Evolutionary conservation across 768 basidiomycete species (phyloP).

Genomic region (Paxillus ammoniavirescens): DNA sequence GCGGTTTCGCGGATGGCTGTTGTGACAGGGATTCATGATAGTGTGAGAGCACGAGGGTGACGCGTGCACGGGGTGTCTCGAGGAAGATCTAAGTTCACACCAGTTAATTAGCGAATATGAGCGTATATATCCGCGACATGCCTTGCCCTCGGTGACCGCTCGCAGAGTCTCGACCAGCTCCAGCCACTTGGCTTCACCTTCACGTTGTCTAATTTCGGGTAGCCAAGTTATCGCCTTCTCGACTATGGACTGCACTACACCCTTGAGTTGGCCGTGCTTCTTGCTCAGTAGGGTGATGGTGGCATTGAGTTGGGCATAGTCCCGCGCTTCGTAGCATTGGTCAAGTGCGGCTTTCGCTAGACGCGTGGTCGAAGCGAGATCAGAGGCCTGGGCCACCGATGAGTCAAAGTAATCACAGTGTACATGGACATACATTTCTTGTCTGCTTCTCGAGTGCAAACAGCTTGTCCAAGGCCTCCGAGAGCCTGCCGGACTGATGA

Average conservation of each 20-base stretch:
- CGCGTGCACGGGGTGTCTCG: slow-evolving; percentile 92
- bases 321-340: slow-evolving; percentile 67
- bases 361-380: slow-evolving; percentile 86
- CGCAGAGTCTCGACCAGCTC: slow-evolving; percentile 88
- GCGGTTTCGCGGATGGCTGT: slow-evolving; percentile 38
- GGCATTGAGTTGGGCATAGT: slow-evolving; percentile 70
- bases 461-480: slow-evolving; percentile 88
- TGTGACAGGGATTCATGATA: slow-evolving; percentile 75
- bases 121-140: slow-evolving; percentile 32
- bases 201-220: slow-evolving; percentile 64
- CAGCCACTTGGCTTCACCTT: slow-evolving; percentile 77
- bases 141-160: slow-evolving; percentile 95
- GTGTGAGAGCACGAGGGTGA: slow-evolving; percentile 82
- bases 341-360: slow-evolving; percentile 74
- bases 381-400: slow-evolving; percentile 68
- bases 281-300: slow-evolving; percentile 74
- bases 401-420: not conserved
- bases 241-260: slow-evolving; percentile 86
- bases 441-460: slow-evolving; percentile 92
- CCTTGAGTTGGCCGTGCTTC: slow-evolving; percentile 97
- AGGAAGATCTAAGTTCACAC: slow-evolving; percentile 73
- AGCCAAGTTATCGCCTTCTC: slow-evolving; percentile 84
- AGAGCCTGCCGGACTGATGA: slow-evolving; percentile 71
- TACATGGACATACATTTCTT: slow-evolving; percentile 69
- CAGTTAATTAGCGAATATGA: not conserved